phyloP scores from a whole-genome alignment of 1,284 basidiomycete species.

The Ceratobasidium sp. region DNA sequence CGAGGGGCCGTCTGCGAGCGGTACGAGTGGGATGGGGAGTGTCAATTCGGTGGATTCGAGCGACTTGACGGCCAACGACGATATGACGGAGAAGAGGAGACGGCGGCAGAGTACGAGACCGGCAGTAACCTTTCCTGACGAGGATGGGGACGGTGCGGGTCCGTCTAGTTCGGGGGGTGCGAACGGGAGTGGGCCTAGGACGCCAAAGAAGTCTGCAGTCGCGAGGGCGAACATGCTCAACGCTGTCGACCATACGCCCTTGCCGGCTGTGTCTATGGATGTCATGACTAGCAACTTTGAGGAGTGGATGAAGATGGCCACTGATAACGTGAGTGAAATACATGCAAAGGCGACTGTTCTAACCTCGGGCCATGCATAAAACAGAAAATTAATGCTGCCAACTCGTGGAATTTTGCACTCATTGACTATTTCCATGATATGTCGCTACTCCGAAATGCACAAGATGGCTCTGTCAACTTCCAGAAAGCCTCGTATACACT shows the following conservation, averaged over 20 bases:
- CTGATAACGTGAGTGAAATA: conserved; percentile 83
- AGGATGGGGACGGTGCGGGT: conserved; percentile 49
- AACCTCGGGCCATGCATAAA: neutral
- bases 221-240: conserved; percentile 60
- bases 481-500: conserved; percentile 98
- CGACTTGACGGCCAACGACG: conserved; percentile 65
- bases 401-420: conserved; percentile 97
- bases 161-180: conserved; percentile 23
- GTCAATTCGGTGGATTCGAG: conserved; percentile 18
- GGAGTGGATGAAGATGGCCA: conserved; percentile 99
- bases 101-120: conserved; percentile 75
- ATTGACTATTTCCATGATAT: conserved; percentile 99
- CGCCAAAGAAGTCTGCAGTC: conserved; percentile 53
- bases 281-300: conserved; percentile 92
- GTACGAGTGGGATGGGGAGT: neutral
- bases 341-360: neutral
- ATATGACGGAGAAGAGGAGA: conserved; percentile 78
- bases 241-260: conserved; percentile 66
- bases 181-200: conserved; percentile 53
- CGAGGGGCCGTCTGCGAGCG: conserved; percentile 23
- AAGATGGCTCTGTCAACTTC: conserved; percentile 97
- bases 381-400: conserved; percentile 98
- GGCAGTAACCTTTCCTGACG: conserved; percentile 58
- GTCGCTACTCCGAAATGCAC: conserved; percentile 91
- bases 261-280: conserved; percentile 73